Conservation (phyloP, 257 asterid species). For the Scutellaria baicalensis region DNA sequence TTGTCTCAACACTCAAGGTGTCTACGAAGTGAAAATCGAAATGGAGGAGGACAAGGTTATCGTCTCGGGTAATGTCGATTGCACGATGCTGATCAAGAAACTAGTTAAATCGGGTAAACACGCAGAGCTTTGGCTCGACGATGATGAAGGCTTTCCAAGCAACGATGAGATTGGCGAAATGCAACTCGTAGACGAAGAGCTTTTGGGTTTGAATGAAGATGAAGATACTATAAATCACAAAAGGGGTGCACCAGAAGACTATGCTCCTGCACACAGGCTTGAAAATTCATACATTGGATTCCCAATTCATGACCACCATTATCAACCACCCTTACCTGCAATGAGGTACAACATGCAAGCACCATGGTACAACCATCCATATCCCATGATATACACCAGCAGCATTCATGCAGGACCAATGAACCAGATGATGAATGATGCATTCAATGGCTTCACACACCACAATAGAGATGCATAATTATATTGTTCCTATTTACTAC, state of each 20-base stretch:
- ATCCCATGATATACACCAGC: slow-evolving; percentile 15
- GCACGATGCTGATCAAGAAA: slow-evolving; percentile 21
- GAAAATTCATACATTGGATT: slow-evolving; percentile 5
- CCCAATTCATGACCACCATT: slow-evolving; percentile 15
- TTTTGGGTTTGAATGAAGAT: slow-evolving; percentile 7
- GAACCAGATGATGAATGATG: no score
- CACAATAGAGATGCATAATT: no score
- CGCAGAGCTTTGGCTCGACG: slow-evolving; percentile 38
- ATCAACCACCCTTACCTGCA: neutral
- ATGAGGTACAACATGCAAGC: slow-evolving; percentile 25
- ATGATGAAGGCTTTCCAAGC: neutral
- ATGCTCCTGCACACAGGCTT: neutral
- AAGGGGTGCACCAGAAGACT: slow-evolving; percentile 1
- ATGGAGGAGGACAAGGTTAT: slow-evolving; percentile 25
- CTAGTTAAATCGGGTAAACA: slow-evolving; percentile 46
- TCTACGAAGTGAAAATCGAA: slow-evolving; percentile 45
- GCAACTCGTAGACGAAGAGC: slow-evolving; percentile 5
- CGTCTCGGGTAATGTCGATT: slow-evolving; percentile 29
- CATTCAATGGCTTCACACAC: no score
- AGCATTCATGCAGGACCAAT: neutral
- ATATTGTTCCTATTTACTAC: no score
- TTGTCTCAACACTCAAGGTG: slow-evolving; percentile 11
- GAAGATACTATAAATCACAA: slow-evolving; percentile 10
- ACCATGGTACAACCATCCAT: slow-evolving; percentile 23
- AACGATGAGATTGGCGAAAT: neutral